A percentile compares a stretch with the other conserved stretches of the same genome.
Conservation (phyloP, 2,329 filamentous ascomycete genomes). For the Teratosphaeria viscida region DNA sequence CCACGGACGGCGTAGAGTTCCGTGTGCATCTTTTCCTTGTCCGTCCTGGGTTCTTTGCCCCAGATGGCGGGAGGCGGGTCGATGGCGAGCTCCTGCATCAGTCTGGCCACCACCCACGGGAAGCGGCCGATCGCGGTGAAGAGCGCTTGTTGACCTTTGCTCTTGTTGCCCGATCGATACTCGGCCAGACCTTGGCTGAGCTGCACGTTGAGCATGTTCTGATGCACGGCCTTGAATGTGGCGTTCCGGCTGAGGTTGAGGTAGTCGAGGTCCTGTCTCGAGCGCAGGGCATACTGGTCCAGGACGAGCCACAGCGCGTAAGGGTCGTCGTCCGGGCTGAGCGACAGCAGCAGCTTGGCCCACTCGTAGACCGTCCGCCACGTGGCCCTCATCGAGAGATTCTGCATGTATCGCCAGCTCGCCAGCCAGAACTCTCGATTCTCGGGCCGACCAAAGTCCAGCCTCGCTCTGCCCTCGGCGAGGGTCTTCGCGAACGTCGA, state of each 20-base stretch:
- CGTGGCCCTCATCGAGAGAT: conserved; percentile 80
- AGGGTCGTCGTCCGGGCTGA: conserved; percentile 65
- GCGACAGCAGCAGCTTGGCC: conserved; percentile 69
- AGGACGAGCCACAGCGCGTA: conserved; percentile 74
- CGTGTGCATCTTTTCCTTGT: conserved; percentile 57
- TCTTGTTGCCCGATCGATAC: conserved; percentile 56
- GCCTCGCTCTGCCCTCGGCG: conserved; percentile 63
- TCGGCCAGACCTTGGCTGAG: conserved; percentile 71
- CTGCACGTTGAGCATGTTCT: conserved; percentile 56
- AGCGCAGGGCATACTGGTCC: conserved; percentile 75
- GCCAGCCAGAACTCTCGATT: conserved; percentile 91
- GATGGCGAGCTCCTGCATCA: conserved; percentile 73
- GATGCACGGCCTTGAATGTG: conserved; percentile 38
- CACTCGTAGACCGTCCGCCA: conserved; percentile 90
- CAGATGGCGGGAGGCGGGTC: conserved; percentile 70
- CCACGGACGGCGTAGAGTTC: conserved; percentile 66
- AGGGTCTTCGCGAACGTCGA: conserved; percentile 71
- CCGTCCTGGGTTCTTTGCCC: conserved; percentile 60
- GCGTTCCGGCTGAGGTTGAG: conserved; percentile 53
- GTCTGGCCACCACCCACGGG: conserved; percentile 73
- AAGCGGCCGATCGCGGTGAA: conserved; percentile 57
- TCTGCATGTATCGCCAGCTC: conserved; percentile 78
- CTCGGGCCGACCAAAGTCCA: conserved; percentile 72
- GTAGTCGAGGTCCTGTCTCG: conserved; percentile 65
- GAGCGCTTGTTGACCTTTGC: conserved; percentile 56